Percentiles rank a stretch among this genome's conserved stretches.
Evolutionary conservation across 768 basidiomycete species (phyloP).

Genomic region (Tulasnella sp.): DNA sequence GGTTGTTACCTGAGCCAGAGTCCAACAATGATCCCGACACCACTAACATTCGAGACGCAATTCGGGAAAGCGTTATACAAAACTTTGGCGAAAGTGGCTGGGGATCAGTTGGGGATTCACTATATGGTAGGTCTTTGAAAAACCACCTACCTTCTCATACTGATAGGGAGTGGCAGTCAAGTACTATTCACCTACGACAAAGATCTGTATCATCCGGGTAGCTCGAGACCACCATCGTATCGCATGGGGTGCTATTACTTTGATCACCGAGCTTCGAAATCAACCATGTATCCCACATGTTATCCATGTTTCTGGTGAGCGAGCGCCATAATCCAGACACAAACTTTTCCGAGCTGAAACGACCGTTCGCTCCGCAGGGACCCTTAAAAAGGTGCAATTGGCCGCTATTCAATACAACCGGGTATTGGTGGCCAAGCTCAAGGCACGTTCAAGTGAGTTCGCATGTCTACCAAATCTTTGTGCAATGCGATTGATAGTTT

Average conservation of each 20-base stretch:
- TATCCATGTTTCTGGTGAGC: conserved; percentile 69
- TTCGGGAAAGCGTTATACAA: conserved; percentile 57
- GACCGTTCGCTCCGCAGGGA: conserved; percentile 44
- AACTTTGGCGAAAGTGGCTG: conserved; percentile 84
- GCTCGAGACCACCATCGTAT: conserved; percentile 71
- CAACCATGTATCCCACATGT: conserved; percentile 61
- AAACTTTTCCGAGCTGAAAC: not conserved
- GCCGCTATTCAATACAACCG: conserved; percentile 70
- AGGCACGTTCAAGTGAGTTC: conserved; percentile 1
- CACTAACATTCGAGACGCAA: conserved; percentile 37
- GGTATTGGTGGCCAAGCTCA: conserved; percentile 56
- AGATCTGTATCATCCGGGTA: conserved; percentile 78
- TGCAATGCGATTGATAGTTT: not conserved
- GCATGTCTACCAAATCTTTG: not conserved
- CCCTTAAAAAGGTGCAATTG: conserved; percentile 76
- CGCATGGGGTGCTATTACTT: conserved; percentile 72
- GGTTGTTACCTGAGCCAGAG: conserved; percentile 20
- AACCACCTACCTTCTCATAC: not conserved
- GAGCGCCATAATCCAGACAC: not conserved
- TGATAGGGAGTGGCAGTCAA: conserved; percentile 50
- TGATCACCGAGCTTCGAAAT: conserved; percentile 57
- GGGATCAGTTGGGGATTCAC: conserved; percentile 66
- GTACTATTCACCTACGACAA: conserved; percentile 78
- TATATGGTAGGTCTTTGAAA: conserved; percentile 47
- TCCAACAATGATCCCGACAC: conserved; percentile 24